Conservation (phyloP, 495 filamentous ascomycete species). For the Rusavskia elegans region DNA sequence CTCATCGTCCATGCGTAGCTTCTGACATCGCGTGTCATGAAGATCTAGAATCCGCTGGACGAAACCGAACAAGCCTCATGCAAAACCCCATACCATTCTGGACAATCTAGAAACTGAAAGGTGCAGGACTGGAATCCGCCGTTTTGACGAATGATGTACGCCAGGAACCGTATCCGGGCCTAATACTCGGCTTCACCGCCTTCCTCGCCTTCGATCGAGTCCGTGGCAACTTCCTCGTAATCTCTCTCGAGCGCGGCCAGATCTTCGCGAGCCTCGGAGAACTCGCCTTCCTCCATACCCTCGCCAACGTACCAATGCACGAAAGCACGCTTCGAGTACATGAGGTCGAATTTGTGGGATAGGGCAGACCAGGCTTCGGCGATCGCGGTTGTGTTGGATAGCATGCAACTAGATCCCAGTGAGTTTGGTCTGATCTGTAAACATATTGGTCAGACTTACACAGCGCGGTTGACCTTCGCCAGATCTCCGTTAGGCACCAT, state of each 20-base stretch:
- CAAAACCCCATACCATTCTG: background rate
- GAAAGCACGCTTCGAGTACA: constrained; percentile 99
- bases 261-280: constrained; percentile 97
- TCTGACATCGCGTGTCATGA: constrained; percentile 4
- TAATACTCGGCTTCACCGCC: constrained; percentile 94
- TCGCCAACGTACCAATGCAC: constrained; percentile 99
- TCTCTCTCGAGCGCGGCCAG: constrained; percentile 94
- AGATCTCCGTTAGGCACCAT: constrained; percentile 92
- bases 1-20: constrained; percentile 5
- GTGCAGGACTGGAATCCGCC: background rate
- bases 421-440: constrained; percentile 5
- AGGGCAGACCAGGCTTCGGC: constrained; percentile 96
- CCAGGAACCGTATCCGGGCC: constrained; percentile 12
- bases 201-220: constrained; percentile 82
- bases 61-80: background rate
- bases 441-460: constrained; percentile 42
- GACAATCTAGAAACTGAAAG: constrained; percentile 4
- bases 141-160: background rate
- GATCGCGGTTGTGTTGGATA: constrained; percentile 98
- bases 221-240: constrained; percentile 97
- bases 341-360: constrained; percentile 97
- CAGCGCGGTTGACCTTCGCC: constrained; percentile 92
- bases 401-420: constrained; percentile 60
- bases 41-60: background rate
- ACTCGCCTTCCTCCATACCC: constrained; percentile 99